Evolutionary conservation across 2,329 filamentous ascomycete species (phyloP), one percentile per base, ranked within the genome.

Genomic region (Fusarium continuum): DNA sequence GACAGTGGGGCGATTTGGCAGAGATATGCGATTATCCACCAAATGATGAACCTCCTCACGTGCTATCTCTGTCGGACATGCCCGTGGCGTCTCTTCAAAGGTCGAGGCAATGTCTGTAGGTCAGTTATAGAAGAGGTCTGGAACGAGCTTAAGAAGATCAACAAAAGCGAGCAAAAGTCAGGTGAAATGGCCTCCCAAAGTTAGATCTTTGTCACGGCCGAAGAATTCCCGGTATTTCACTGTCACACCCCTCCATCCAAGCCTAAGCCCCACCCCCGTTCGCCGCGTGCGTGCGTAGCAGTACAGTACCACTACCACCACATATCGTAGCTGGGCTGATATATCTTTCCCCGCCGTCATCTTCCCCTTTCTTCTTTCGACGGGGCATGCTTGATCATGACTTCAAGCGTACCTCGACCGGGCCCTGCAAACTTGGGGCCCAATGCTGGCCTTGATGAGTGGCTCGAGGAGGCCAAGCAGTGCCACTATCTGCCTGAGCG

Each of bases 401-500:
- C 79, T 58, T 69, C 72, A 61, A 79, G 67, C 53, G 86, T 97
- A 69, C 94, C 95, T 55, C 91, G 94, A 80, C 94, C 94, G 55
- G 94, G 94, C 48, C 93, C 94, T 54, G 94, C 94, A 57, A 92
- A 91, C 70, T 82, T 98, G 66, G 88, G 88, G 64, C 87, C 91
- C 54, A 91, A 92, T 75, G 91, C 93, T 32, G 92, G 92, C 13
- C 88, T 96, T 28, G 92, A 97, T 76, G 93, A 98, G 80, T 99
- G 95, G 95, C 85, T 99, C 26, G 91, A 95, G 75, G 91, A 96
- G 77, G 95, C 95, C 38, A 97, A 97, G 79, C 91, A 95, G 78
- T 98, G 95, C 81, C 95, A 96, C 77, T 97, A 98, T 77, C 85
- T 99, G 47, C 95, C 95, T 44, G 95, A 99, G 79, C 82, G 89